Evolutionary conservation across 2,329 filamentous ascomycete species (phyloP), one percentile per base, ranked within the genome.

Genomic region (Fusarium sp.): DNA sequence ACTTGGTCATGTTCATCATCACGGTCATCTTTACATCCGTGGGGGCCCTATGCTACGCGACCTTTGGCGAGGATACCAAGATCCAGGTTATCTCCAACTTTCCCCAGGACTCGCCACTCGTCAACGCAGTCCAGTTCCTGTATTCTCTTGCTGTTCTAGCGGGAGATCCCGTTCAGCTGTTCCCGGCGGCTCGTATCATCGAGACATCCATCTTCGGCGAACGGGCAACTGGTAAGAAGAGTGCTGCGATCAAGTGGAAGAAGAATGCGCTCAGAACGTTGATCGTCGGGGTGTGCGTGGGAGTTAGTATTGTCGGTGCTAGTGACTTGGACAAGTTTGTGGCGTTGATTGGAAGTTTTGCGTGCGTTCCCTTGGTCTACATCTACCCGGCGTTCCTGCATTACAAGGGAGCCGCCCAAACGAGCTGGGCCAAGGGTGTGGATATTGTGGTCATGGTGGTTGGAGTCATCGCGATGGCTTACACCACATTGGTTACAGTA

Each of bases 1-100:
- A 82, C 58, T 65, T 85, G 11, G 86, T 92, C 74, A 92, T 92
- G 89, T 71, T 88, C 58, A 81, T 92, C 74, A 91, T 91, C 72
- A 92, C 90, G 4, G 74, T 88, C 63, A 84, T 91, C 67, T 92
- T 90, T 76, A 89, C 88, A 2, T 89, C 88, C 0, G 86, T 92
- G 15, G 90, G 90, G 35, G 86, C 87, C 1, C 82, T 92, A 22
- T 91, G 88, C 74, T 92, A 92, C 73, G 89, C 88, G 13, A 90
- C 89, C 0, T 92, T 92, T 71, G 90, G 90, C 46, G 80, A 83
- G 52, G 75, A 82, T 51, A 91, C 90, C 8, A 83, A 85, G 69
- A 91, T 91, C 57, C 88, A 92, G 70, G 85, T 92, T 75, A 91
- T 92, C 72, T 87, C 88, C 76, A 92, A 92, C 74, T 91, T 88